A percentile compares a stretch with the other conserved stretches of the same genome.
Evolutionary conservation across 208 protist genomes (phyloP).

Genomic region (Giardia duodenalis): DNA sequence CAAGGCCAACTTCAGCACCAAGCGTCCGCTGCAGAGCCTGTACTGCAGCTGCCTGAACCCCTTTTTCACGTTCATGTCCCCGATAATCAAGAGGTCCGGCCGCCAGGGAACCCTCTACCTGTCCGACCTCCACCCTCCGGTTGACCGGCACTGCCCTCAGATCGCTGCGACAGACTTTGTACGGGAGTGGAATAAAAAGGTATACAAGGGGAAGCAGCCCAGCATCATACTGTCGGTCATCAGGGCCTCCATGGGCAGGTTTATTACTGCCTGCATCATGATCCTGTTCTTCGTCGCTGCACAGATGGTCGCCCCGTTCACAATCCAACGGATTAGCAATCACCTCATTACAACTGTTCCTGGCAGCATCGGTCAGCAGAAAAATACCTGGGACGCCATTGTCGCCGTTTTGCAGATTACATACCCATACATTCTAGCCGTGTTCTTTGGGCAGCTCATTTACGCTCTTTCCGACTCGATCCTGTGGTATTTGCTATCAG

Average conservation of each 20-base stretch:
- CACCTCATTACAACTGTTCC: neutral
- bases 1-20: neutral
- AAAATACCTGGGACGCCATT: neutral
- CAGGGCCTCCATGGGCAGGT: neutral
- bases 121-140: neutral
- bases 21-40: neutral
- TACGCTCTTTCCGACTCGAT: neutral
- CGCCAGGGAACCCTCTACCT: neutral
- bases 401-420: neutral
- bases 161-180: neutral
- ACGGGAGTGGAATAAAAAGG: neutral
- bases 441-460: neutral
- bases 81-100: neutral
- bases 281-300: neutral
- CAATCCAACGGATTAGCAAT: neutral
- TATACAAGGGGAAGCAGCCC: neutral
- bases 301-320: neutral
- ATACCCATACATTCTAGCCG: constrained; percentile 10
- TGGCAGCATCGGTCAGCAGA: neutral
- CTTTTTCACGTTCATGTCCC: neutral
- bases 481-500: neutral
- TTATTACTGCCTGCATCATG: neutral
- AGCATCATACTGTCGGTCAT: neutral
- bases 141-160: neutral
- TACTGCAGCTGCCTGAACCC: neutral